Percentiles rank a stretch among this genome's conserved stretches.
phyloP scores from a whole-genome alignment of 306 rosid species.

The apple (Malus domestica) region ASM211411v1 NC_041797.1:17476501-17477000 shows the following conservation, averaged over 20 bases:
- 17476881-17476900: slow-evolving; percentile 27
- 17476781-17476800: not conserved
- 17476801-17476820: not conserved
- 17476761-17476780: slow-evolving; percentile 15
- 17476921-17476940: slow-evolving; percentile 51
- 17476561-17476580: not conserved
- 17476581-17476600: not conserved
- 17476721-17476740: not conserved
- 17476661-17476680: slow-evolving; percentile 56
- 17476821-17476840: slow-evolving; percentile 49
- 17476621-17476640: slow-evolving; percentile 41
- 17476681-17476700: not conserved
- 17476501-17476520: not conserved
- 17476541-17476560: not conserved
- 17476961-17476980: slow-evolving; percentile 78
- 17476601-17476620: not conserved
- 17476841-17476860: slow-evolving; percentile 39
- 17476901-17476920: slow-evolving; percentile 30
- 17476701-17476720: not conserved
- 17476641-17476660: slow-evolving; percentile 59
- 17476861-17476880: slow-evolving; percentile 33
- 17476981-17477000: slow-evolving; percentile 71
- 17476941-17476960: slow-evolving; percentile 68
- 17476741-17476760: not conserved
- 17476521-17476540: not conserved